A percentile compares a stretch with the other conserved stretches of the same genome.
These are phyloP conservation scores for Melocanna baccifera DNA, from an alignment of 176 grass and related monocot species.

Conservation along the genomic window DNA sequence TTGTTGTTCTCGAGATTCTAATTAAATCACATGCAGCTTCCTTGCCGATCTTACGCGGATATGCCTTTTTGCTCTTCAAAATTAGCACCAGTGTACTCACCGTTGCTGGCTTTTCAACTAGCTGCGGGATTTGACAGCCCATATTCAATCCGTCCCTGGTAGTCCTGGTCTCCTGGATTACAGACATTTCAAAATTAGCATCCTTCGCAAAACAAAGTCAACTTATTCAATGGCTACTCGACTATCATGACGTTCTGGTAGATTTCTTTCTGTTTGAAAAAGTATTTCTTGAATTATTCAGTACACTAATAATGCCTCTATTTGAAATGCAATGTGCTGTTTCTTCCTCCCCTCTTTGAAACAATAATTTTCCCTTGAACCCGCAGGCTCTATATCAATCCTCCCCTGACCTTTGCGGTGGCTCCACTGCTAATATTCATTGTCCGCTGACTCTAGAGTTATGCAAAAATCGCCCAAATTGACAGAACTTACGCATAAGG, in stretches of 20 bases:
- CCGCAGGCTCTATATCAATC: not conserved
- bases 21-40: constrained; percentile 10
- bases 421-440: not conserved
- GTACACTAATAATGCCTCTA: not conserved
- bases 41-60: not conserved
- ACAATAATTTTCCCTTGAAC: not conserved
- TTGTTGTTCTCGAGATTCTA: not conserved
- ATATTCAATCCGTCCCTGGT: not conserved
- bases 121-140: not conserved
- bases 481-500: not conserved
- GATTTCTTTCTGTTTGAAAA: not conserved
- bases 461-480: not conserved
- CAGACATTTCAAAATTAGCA: not conserved
- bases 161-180: constrained; percentile 25
- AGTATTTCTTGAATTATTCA: not conserved
- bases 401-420: not conserved
- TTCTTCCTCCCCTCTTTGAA: not conserved
- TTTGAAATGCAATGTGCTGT: not conserved
- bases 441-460: not conserved
- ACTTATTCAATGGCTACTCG: not conserved
- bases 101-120: not conserved
- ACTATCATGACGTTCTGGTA: not conserved
- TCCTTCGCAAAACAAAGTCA: not conserved
- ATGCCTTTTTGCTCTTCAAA: constrained; percentile 7
- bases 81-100: not conserved